Base-by-base conservation (phyloP, 2,329 filamentous ascomycete species). In the Aspergillus tanneri region DNA sequence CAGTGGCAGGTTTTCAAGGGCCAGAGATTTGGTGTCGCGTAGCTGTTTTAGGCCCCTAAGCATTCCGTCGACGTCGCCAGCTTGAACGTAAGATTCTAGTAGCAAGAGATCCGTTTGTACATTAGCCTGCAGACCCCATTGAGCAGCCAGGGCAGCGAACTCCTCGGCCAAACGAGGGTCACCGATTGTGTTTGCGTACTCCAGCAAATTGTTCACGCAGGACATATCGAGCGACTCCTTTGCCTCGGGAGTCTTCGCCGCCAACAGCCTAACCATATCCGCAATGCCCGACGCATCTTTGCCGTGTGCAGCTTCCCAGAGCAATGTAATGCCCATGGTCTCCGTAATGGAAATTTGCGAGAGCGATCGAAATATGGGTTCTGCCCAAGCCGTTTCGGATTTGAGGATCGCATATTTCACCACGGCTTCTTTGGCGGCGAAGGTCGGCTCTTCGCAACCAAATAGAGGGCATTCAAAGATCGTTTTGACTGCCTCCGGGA, bases 121-220 rank as follows among this genome's bases (percentile, higher is more conserved):
- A 64, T 95, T 81, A 0, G 87, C 81, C 43, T 76, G 66, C 18
- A 96, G 80, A 4, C 78, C 80, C 59, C 83, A 80, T 59, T 85
- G 82, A 36, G 79, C 66, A 2, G 84, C 84, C 9, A 96, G 71
- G 1, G 79, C 72, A 38, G 90, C 77, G 53, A 91, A 87, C 10
- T 88, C 80, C 63, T 91, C 84, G 4, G 88, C 88, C 37, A 88
- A 74, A 56, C 87, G 83, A 0, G 83, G 77, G 58, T 95, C 85
- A 9, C 84, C 77, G 46, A 79, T 78, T n/a, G 81, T 80, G 54
- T 86, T 84, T 8, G 89, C 88, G 48, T 85, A 83, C 44, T 82
- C 79, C 14, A 97, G 78, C 21, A 97, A 77, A 5, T 76, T 73
- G 62, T 97, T 95, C 59, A 97, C 83, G 5, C 87, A 90, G 3